phyloP scores from a whole-genome alignment of 768 basidiomycete genomes.

The Baorangia bicolor region DNA sequence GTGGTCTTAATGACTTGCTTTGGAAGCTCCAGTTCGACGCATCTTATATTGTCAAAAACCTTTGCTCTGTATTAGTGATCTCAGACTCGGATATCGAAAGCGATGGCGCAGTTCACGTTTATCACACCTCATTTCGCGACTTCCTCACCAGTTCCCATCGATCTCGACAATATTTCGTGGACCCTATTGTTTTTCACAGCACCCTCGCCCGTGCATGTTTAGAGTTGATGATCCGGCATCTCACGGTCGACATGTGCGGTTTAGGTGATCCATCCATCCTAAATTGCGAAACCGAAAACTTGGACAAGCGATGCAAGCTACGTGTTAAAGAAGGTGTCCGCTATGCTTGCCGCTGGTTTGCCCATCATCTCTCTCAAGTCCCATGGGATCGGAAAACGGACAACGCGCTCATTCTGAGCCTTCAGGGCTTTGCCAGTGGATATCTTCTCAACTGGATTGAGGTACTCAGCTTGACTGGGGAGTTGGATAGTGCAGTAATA shows the following conservation, averaged over 20 bases:
- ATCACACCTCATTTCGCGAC: constrained; percentile 24
- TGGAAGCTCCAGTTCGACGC: constrained; percentile 5
- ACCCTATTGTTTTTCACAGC: constrained; percentile 10
- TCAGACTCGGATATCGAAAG: constrained; percentile 3
- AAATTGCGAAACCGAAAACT: constrained; percentile 15
- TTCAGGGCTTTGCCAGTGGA: constrained; percentile 10
- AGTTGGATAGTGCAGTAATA: constrained; percentile 12
- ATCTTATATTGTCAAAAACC: constrained; percentile 8
- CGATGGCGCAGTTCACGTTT: constrained; percentile 15
- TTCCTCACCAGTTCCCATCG: constrained; percentile 16
- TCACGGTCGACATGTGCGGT: constrained; percentile 14
- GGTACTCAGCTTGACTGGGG: constrained; percentile 19
- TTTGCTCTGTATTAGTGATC: constrained; percentile 16
- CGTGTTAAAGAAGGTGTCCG: constrained; percentile 14
- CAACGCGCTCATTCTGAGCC: constrained; percentile 1
- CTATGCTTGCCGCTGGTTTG: constrained; percentile 23
- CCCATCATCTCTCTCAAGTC: constrained; percentile 15
- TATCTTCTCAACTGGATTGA: constrained; percentile 20
- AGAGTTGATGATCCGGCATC: constrained; percentile 15
- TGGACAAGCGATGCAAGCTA: constrained; percentile 11
- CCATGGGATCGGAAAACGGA: constrained; percentile 3
- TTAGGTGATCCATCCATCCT: constrained; percentile 9
- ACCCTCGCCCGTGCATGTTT: constrained; percentile 14
- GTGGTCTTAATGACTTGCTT: constrained; percentile 13
- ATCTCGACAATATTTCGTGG: constrained; percentile 16